A percentile compares a stretch with the other conserved stretches of the same genome.
phyloP scores from a whole-genome alignment of 1,139 yeast genomes.

The Pichia kudriavzevii region DNA sequence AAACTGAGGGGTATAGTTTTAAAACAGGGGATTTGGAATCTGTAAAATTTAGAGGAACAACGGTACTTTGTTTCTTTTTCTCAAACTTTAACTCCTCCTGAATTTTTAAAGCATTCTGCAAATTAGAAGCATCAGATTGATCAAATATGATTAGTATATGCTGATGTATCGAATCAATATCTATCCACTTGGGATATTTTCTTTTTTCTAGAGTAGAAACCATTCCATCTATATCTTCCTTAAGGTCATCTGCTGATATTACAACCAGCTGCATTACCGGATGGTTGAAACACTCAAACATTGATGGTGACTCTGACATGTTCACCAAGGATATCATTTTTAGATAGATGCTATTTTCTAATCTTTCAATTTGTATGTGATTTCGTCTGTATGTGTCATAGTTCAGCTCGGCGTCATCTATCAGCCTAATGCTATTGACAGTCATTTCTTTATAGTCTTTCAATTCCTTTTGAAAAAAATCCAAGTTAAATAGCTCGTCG shows the following conservation, averaged over 20 bases:
- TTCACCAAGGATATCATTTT: constrained; percentile 54
- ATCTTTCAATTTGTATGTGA: constrained; percentile 2
- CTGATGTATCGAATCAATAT: constrained; percentile 47
- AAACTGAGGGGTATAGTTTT: constrained; percentile 31
- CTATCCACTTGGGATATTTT: constrained; percentile 51
- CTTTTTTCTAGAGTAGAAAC: constrained; percentile 39
- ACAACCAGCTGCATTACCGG: constrained; percentile 76
- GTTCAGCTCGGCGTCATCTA: not conserved
- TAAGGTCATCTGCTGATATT: constrained; percentile 44
- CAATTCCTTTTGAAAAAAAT: constrained; percentile 13
- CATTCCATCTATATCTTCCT: constrained; percentile 32
- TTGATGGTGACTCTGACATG: constrained; percentile 53
- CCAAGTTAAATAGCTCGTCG: constrained; percentile 21
- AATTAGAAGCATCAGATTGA: constrained; percentile 23
- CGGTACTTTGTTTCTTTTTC: constrained; percentile 17
- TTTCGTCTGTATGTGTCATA: constrained; percentile 4
- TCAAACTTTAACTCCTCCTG: constrained; percentile 28
- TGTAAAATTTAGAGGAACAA: constrained; percentile 15
- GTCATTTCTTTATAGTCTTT: constrained; percentile 19
- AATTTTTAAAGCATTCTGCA: constrained; percentile 30
- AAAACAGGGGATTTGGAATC: constrained; percentile 3
- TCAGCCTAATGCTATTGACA: constrained; percentile 10
- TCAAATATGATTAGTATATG: constrained; percentile 37
- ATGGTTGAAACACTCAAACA: constrained; percentile 86
- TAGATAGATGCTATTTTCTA: constrained; percentile 46